A percentile compares a stretch with the other conserved stretches of the same genome.
Conservation (phyloP, 306 rosid species). For the Cicer chorassanicum region DNA sequence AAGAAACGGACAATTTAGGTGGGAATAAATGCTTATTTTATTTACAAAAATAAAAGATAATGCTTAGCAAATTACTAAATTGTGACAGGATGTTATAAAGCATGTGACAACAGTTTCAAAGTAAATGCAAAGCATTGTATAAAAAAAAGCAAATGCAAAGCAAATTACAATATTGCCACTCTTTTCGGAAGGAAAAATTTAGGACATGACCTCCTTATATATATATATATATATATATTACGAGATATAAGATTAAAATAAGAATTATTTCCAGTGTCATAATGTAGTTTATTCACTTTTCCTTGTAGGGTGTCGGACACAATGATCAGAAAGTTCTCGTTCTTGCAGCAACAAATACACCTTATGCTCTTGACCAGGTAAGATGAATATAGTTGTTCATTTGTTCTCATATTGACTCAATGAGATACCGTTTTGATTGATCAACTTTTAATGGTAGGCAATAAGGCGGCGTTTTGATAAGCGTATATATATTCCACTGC, state of each 20-base stretch:
- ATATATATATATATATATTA: not conserved
- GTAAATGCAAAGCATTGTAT: not conserved
- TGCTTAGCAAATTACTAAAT: not conserved
- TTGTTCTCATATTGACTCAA: slow-evolving; percentile 18
- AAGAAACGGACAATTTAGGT: too few relatives aligned
- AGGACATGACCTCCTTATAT: not conserved
- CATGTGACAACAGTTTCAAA: not conserved
- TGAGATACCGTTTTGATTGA: slow-evolving; percentile 44
- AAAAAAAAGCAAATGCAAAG: not conserved
- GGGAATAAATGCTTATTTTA: not conserved
- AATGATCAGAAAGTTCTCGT: slow-evolving; percentile 97
- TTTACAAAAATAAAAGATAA: not conserved
- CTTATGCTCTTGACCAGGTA: slow-evolving; percentile 98
- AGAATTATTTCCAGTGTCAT: slow-evolving; percentile 15
- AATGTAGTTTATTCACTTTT: slow-evolving; percentile 38
- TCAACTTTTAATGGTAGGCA: slow-evolving; percentile 66
- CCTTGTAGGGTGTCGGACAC: slow-evolving; percentile 86
- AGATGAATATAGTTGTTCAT: slow-evolving; percentile 37
- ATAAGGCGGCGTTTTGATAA: slow-evolving; percentile 98
- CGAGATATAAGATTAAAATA: not conserved
- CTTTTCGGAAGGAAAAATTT: not conserved
- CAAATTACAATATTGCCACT: not conserved
- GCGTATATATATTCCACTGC: slow-evolving; percentile 98
- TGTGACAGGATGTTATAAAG: not conserved
- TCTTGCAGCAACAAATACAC: slow-evolving; percentile 99